Evolutionary conservation across 306 rosid species (phyloP).

Genomic region (Acacia melanoxylon): DNA sequence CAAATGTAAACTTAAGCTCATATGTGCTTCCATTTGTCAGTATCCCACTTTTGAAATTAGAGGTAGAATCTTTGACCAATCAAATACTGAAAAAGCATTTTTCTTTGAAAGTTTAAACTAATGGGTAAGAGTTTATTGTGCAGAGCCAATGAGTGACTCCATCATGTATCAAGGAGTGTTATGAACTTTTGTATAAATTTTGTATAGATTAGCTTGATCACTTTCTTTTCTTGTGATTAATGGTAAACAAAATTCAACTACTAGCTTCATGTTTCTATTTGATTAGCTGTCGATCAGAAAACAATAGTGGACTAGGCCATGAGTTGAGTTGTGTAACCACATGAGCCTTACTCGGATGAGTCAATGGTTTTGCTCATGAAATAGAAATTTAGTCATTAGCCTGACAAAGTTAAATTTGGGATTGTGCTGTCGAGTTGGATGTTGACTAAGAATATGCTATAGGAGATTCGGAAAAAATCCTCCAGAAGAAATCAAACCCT

Average conservation of each 20-base stretch:
- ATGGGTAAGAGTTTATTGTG: background rate
- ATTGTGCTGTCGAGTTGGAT: background rate
- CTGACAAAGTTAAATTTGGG: background rate
- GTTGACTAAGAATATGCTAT: background rate
- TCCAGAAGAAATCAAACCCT: background rate
- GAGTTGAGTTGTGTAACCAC: background rate
- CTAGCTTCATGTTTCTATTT: background rate
- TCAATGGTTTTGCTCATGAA: background rate
- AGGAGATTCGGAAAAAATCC: background rate
- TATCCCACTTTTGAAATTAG: background rate
- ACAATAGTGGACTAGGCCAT: background rate
- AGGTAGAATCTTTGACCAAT: background rate
- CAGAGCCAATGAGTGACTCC: background rate
- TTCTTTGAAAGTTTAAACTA: constrained; percentile 6
- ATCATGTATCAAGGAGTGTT: background rate
- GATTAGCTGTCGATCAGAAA: too few species aligned
- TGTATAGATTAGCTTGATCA: background rate
- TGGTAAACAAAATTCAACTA: background rate
- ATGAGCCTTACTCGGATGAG: background rate
- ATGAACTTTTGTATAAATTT: background rate
- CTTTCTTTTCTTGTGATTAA: background rate
- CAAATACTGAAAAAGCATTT: background rate
- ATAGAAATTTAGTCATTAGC: background rate
- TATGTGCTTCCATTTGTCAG: background rate
- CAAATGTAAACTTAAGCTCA: background rate